phyloP scores from a whole-genome alignment of 177 flowering plant species.

The Tripterygium wilfordii region DNA sequence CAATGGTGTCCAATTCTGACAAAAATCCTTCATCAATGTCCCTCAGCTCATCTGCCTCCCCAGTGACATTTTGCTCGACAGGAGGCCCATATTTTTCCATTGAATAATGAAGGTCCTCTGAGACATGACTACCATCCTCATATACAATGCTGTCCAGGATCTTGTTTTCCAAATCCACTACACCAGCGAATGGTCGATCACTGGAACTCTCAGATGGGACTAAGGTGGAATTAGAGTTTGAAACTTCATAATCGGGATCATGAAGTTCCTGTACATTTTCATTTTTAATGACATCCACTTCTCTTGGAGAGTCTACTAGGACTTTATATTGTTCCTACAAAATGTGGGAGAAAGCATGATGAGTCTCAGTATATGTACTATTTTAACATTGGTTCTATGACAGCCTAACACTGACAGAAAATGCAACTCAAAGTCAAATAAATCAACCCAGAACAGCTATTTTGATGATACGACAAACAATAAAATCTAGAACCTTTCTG shows the following conservation, averaged over 20 bases:
- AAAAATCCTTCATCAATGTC: slow-evolving; percentile 63
- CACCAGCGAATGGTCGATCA: neutral
- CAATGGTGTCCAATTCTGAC: slow-evolving; percentile 54
- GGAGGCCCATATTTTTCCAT: slow-evolving; percentile 12
- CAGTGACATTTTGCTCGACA: slow-evolving; percentile 10
- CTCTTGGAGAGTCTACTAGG: slow-evolving; percentile 8
- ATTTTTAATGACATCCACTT: slow-evolving; percentile 5
- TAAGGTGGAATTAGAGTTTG: slow-evolving; percentile 13
- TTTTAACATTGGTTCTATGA: too few relatives aligned
- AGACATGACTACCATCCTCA: slow-evolving; percentile 2
- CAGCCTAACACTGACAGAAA: too few relatives aligned
- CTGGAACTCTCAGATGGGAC: slow-evolving; percentile 14
- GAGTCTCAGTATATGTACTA: neutral
- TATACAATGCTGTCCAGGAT: slow-evolving; percentile 11
- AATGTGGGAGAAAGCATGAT: slow-evolving; percentile 3
- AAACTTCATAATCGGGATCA: slow-evolving; percentile 14
- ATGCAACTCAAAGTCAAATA: neutral
- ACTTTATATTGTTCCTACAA: slow-evolving; percentile 23
- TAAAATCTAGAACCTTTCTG: too few relatives aligned
- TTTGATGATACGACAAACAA: too few relatives aligned
- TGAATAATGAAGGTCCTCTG: slow-evolving; percentile 2
- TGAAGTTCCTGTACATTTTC: slow-evolving; percentile 5
- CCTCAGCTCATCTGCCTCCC: slow-evolving; percentile 37
- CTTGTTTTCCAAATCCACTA: slow-evolving; percentile 5
- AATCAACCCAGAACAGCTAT: too few relatives aligned